A percentile compares a stretch with the other conserved stretches of the same genome.
phyloP scores from a whole-genome alignment of 208 protist genomes.

The Crithidia thermophila region DNA sequence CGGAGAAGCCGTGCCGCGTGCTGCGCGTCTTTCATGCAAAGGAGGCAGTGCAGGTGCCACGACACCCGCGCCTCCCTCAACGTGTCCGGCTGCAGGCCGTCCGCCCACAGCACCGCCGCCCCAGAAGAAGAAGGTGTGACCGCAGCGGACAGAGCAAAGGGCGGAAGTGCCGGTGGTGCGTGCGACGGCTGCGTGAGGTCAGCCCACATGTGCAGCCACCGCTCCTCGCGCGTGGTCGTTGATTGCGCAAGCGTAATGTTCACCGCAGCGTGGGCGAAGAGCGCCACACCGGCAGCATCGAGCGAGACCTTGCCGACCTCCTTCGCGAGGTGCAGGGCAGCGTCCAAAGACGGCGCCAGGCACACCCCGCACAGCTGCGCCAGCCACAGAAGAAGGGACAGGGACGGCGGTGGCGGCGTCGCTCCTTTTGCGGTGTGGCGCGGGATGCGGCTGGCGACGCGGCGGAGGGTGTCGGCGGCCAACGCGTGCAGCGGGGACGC shows the following conservation, averaged over 20 bases:
- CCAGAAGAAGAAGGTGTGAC: too few relatives aligned
- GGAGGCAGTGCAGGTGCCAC: slow-evolving; percentile 52
- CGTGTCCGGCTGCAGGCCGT: slow-evolving; percentile 1
- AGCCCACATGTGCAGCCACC: slow-evolving; percentile 29
- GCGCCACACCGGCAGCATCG: slow-evolving; percentile 22
- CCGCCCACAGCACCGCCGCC: slow-evolving; percentile 1
- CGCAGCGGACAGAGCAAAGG: slow-evolving; percentile 7
- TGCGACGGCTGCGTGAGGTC: slow-evolving; percentile 15
- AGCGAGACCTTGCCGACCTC: slow-evolving; percentile 13
- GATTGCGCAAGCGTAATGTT: neutral
- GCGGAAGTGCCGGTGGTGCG: slow-evolving; percentile 12
- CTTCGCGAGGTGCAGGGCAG: slow-evolving; percentile 31
- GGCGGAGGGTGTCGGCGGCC: slow-evolving; percentile 8
- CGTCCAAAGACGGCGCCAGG: slow-evolving; percentile 25
- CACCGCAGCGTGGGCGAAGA: slow-evolving; percentile 19
- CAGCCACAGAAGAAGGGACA: slow-evolving; percentile 26
- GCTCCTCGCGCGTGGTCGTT: slow-evolving; percentile 1
- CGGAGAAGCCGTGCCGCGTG: slow-evolving; percentile 27
- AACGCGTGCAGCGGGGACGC: slow-evolving; percentile 20
- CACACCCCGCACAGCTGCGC: slow-evolving; percentile 40
- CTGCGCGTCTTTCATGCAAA: slow-evolving; percentile 15
- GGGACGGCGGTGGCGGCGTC: too few relatives aligned
- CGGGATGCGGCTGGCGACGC: neutral
- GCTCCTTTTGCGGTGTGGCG: too few relatives aligned
- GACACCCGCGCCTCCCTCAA: slow-evolving; percentile 36